Evolutionary conservation across 768 basidiomycete genomes (phyloP).

Genomic region (Rhodotorula toruloides): DNA sequence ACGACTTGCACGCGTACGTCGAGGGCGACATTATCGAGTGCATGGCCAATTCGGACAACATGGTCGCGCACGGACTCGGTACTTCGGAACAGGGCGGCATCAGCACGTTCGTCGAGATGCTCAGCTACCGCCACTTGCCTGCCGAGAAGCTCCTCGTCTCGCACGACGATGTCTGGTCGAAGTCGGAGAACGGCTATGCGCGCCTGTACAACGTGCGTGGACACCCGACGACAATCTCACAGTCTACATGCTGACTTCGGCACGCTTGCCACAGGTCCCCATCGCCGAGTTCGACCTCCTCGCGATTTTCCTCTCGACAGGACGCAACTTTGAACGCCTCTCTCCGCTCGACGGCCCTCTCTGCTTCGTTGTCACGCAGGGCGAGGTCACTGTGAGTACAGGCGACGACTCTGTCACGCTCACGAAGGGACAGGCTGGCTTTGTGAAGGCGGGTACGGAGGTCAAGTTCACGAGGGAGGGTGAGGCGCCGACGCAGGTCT

Average conservation of each 20-base stretch:
- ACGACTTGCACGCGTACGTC: conserved; percentile 40
- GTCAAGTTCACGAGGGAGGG: conserved; percentile 13
- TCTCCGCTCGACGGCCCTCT: conserved; percentile 30
- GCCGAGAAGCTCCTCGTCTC: conserved; percentile 29
- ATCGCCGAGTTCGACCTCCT: conserved; percentile 39
- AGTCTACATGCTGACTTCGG: neutral
- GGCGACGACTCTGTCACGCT: conserved; percentile 18
- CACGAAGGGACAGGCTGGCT: conserved; percentile 28
- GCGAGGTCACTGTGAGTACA: conserved; percentile 15
- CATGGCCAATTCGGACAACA: conserved; percentile 32
- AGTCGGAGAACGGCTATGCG: conserved; percentile 25
- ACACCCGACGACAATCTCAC: neutral
- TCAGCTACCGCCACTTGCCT: conserved; percentile 38
- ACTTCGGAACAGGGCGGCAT: conserved; percentile 33
- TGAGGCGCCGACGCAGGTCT: conserved; percentile 23
- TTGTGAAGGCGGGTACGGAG: conserved; percentile 21
- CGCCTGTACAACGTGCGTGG: conserved; percentile 26
- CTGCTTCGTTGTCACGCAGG: conserved; percentile 34
- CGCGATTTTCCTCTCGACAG: conserved; percentile 7
- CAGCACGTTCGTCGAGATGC: conserved; percentile 39
- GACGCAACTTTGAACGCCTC: neutral
- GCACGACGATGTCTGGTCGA: conserved; percentile 21
- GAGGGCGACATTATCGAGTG: conserved; percentile 41
- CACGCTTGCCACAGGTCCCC: conserved; percentile 11
- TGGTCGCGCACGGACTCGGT: conserved; percentile 40